Percentiles rank a stretch among this genome's conserved stretches.
phyloP scores from a whole-genome alignment of 1,284 basidiomycete species.

The Apiotrichum montevideense region DNA sequence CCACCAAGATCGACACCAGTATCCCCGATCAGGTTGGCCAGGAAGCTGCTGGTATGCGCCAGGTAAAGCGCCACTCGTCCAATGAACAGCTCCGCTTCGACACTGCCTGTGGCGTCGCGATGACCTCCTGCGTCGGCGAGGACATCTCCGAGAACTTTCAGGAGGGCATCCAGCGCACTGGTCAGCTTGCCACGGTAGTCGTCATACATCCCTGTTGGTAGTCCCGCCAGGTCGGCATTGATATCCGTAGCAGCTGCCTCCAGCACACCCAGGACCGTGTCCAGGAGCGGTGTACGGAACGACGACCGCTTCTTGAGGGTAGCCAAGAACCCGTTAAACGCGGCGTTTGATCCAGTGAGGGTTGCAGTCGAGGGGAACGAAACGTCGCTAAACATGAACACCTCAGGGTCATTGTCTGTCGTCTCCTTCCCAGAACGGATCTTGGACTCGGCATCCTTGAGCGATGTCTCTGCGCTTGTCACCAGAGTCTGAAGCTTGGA shows the following conservation, averaged over 20 bases:
- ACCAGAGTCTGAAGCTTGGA: conserved; percentile 31
- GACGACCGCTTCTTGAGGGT: conserved; percentile 32
- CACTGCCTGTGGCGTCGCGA: conserved; percentile 21
- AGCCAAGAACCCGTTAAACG: conserved; percentile 32
- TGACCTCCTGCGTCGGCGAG: conserved; percentile 22
- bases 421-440: conserved; percentile 20
- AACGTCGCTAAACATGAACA: conserved; percentile 37
- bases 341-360: conserved; percentile 13
- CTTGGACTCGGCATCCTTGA: conserved; percentile 23
- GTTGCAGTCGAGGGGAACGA: conserved; percentile 29
- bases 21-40: conserved; percentile 24
- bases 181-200: conserved; percentile 23
- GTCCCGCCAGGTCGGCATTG: conserved; percentile 29
- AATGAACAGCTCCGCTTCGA: conserved; percentile 40
- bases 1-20: conserved; percentile 18
- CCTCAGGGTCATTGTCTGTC: conserved; percentile 29
- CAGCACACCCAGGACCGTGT: conserved; percentile 28
- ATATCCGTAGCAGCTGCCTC: conserved; percentile 31
- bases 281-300: conserved; percentile 38
- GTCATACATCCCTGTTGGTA: conserved; percentile 20
- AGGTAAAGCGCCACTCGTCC: conserved; percentile 42
- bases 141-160: conserved; percentile 24
- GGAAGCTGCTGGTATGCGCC: conserved; percentile 25
- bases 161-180: conserved; percentile 23
- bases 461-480: conserved; percentile 12